Conservation (phyloP, 2,329 filamentous ascomycete species). For the Fusarium graminum region DNA sequence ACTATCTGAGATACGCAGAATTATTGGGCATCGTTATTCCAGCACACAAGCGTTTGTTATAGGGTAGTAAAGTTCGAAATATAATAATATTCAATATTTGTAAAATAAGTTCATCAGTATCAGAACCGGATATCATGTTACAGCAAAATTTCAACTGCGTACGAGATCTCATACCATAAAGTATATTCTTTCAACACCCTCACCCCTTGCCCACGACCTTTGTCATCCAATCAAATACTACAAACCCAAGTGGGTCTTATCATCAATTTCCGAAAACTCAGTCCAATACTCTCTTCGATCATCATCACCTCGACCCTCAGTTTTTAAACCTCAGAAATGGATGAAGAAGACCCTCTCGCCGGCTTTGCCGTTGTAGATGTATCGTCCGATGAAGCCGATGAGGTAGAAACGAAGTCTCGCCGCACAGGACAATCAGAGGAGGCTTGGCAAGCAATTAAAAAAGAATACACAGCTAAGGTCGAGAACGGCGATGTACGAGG, state of each 20-base stretch:
- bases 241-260: slow-evolving; percentile 38
- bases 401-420: slow-evolving; percentile 50
- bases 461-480: slow-evolving; percentile 61
- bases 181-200: background rate
- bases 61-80: too few species aligned
- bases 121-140: too few species aligned
- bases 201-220: background rate
- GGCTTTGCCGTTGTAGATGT: slow-evolving; percentile 53
- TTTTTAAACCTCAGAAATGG: slow-evolving; percentile 41
- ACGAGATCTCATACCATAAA: background rate
- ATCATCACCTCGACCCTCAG: background rate
- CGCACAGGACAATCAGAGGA: slow-evolving; percentile 63
- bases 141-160: background rate
- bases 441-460: slow-evolving; percentile 62
- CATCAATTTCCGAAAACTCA: slow-evolving; percentile 32
- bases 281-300: background rate
- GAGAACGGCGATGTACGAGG: slow-evolving; percentile 67
- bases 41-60: too few species aligned
- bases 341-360: slow-evolving; percentile 50
- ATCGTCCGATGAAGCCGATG: slow-evolving; percentile 54
- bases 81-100: background rate
- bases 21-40: too few species aligned
- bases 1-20: too few species aligned
- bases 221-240: slow-evolving; percentile 24
- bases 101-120: background rate